phyloP scores from a whole-genome alignment of 805 yeast species.

The Starmerella ratchasimensis region DNA sequence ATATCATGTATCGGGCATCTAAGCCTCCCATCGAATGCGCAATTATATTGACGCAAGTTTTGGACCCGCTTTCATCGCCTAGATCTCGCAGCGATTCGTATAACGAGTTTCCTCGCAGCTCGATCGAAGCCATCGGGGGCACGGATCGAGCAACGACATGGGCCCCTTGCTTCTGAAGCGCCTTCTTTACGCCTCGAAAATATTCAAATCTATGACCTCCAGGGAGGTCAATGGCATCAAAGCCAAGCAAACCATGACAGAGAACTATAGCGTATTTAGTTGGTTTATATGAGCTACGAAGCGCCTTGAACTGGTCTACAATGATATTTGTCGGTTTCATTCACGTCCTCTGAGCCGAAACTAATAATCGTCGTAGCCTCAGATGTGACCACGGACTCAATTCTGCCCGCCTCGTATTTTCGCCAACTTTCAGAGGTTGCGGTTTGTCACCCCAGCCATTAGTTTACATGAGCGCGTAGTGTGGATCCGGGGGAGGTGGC shows the following conservation, averaged over 20 bases:
- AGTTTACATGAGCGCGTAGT: too few species aligned
- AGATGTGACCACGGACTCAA: too few species aligned
- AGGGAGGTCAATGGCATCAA: conserved; percentile 43
- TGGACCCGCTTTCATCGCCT: background rate
- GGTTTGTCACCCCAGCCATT: too few species aligned
- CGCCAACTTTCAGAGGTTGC: too few species aligned
- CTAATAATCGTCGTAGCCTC: too few species aligned
- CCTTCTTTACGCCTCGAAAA: conserved; percentile 67
- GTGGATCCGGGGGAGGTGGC: too few species aligned
- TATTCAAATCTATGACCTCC: conserved; percentile 39
- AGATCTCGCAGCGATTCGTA: conserved; percentile 36
- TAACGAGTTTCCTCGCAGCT: conserved; percentile 48
- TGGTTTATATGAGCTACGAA: conserved; percentile 11
- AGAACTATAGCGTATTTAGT: conserved; percentile 48
- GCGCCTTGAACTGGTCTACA: conserved; percentile 16
- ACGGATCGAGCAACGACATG: conserved; percentile 61
- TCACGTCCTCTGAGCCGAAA: too few species aligned
- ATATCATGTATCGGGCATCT: conserved; percentile 65
- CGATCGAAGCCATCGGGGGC: conserved; percentile 68
- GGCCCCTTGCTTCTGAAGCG: conserved; percentile 48
- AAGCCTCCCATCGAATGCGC: conserved; percentile 95
- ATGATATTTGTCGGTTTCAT: conserved; percentile 6
- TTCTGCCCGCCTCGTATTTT: too few species aligned
- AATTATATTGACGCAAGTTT: conserved; percentile 47
- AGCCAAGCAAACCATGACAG: conserved; percentile 82